Evolutionary conservation across 805 yeast species (phyloP).

Genomic region (Cyberlindnera samutprakarnensis): DNA sequence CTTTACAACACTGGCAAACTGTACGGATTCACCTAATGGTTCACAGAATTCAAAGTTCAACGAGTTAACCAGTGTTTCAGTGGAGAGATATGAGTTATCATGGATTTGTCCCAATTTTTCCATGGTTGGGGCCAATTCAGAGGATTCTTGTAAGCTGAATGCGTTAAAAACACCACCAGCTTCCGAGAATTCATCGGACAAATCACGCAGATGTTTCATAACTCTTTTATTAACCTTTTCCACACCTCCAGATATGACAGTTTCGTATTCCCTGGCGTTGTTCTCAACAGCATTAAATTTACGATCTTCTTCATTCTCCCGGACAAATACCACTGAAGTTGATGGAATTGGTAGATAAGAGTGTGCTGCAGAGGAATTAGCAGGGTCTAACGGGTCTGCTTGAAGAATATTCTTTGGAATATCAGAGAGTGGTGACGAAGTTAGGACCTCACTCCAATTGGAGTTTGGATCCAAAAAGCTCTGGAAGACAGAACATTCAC

Average conservation of each 20-base stretch:
- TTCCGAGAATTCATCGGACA: conserved; percentile 60
- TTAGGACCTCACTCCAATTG: conserved; percentile 77
- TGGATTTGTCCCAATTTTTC: conserved; percentile 84
- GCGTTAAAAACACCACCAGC: conserved; percentile 62
- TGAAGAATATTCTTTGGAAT: conserved; percentile 47
- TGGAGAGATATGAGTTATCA: conserved; percentile 58
- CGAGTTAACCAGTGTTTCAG: conserved; percentile 40
- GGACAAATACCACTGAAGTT: conserved; percentile 20
- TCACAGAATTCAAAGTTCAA: conserved; percentile 56
- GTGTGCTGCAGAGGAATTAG: conserved; percentile 49
- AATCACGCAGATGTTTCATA: conserved; percentile 40
- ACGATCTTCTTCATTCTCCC: conserved; percentile 28
- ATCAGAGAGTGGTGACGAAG: conserved; percentile 43
- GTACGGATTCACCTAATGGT: conserved; percentile 66
- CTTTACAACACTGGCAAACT: conserved; percentile 49
- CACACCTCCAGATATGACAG: conserved; percentile 36
- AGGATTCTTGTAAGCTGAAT: conserved; percentile 40
- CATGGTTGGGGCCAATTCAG: conserved; percentile 40
- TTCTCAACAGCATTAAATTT: conserved; percentile 35
- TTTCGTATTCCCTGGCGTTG: conserved; percentile 38
- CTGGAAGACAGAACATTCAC: conserved; percentile 57
- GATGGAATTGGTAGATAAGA: conserved; percentile 57
- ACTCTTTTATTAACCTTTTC: conserved; percentile 53
- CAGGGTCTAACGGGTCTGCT: conserved; percentile 57
- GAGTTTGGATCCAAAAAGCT: conserved; percentile 85